Conservation (phyloP, 306 rosid genomes). For the Echinosophora koreensis region DNA sequence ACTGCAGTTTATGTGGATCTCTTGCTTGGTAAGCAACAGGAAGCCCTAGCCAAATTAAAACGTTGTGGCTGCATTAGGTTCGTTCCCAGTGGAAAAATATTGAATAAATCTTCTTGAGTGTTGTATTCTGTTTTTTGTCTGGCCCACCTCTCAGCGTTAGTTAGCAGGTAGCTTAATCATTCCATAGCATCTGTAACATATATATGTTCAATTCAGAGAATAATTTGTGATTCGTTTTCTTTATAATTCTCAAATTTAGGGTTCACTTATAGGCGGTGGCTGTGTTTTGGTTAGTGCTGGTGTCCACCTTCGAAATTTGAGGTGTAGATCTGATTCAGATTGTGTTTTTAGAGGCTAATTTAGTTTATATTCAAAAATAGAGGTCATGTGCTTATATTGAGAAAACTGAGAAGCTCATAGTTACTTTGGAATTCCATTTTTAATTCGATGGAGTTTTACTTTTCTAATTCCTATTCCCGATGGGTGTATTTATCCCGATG, state of each 20-base stretch:
- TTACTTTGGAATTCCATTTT: constrained; percentile 59
- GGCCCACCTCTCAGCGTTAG: constrained; percentile 64
- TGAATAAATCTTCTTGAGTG: constrained; percentile 78
- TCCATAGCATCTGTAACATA: constrained; percentile 90
- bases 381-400: constrained; percentile 64
- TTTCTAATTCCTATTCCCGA: constrained; percentile 5
- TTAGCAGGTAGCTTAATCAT: constrained; percentile 83
- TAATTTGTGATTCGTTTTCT: constrained; percentile 58
- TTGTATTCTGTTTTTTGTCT: constrained; percentile 63
- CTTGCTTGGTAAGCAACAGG: constrained; percentile 75
- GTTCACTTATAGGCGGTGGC: constrained; percentile 80
- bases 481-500: constrained; percentile 7
- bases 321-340: constrained; percentile 84
- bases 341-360: constrained; percentile 73
- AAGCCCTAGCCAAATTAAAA: constrained; percentile 82
- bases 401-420: constrained; percentile 59
- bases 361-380: constrained; percentile 65
- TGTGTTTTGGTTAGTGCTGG: constrained; percentile 87
- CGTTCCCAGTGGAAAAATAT: constrained; percentile 68
- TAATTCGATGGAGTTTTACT: constrained; percentile 32
- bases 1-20: constrained; percentile 89
- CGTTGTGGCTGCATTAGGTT: constrained; percentile 78
- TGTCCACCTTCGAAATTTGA: constrained; percentile 81
- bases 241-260: constrained; percentile 68
- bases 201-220: constrained; percentile 94